These are phyloP conservation scores for Boletus fagicola DNA, from an alignment of 768 basidiomycete genomes.

Conservation along the genomic window DNA sequence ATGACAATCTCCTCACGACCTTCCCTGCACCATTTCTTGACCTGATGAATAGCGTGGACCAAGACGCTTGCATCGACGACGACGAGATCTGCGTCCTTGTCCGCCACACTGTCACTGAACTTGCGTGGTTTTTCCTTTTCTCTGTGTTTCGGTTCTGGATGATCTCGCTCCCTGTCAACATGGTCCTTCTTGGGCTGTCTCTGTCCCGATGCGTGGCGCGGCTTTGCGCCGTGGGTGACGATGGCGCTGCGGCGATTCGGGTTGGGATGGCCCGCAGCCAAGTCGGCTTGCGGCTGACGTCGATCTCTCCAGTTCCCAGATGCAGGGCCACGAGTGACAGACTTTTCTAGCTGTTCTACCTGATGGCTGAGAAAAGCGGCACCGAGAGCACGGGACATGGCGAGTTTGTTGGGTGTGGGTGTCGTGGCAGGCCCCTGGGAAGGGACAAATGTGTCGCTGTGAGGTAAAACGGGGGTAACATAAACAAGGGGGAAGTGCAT, in stretches of 20 bases:
- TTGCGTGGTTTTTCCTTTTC: conserved; percentile 25
- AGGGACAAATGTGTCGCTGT: neutral
- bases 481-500: neutral
- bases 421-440: conserved; percentile 25
- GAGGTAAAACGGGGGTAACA: neutral
- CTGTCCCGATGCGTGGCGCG: conserved; percentile 20
- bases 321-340: conserved; percentile 52
- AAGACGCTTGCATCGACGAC: conserved; percentile 83
- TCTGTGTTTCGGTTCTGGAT: conserved; percentile 16
- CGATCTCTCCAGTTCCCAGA: conserved; percentile 64
- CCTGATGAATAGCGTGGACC: conserved; percentile 69
- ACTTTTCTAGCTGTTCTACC: conserved; percentile 83
- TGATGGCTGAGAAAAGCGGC: conserved; percentile 86
- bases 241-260: conserved; percentile 17
- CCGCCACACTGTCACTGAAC: conserved; percentile 27
- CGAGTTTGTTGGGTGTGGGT: conserved; percentile 53
- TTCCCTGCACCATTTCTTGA: conserved; percentile 80
- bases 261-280: conserved; percentile 10
- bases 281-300: conserved; percentile 31
- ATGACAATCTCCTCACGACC: conserved; percentile 77
- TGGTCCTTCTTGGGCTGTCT: conserved; percentile 26
- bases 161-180: conserved; percentile 21
- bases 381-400: conserved; percentile 84
- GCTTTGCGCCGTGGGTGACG: conserved; percentile 21
- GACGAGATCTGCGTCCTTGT: conserved; percentile 71